A percentile compares a stretch with the other conserved stretches of the same genome.
Conservation (phyloP, 257 asterid genomes). For the Primulina huaijiensis region DNA sequence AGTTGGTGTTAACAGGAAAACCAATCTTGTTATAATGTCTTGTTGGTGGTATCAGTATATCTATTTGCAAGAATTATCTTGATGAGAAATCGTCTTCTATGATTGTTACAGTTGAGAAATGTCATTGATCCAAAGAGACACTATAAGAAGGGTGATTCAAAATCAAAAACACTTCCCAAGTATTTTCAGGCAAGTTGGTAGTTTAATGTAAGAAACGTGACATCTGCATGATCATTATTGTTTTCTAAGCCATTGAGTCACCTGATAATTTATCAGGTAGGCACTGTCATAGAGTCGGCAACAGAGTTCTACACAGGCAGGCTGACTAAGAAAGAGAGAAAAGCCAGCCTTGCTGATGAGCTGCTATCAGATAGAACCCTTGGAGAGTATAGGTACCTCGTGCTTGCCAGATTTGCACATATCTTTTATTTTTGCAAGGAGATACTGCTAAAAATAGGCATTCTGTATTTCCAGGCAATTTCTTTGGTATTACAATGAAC, state of each 20-base stretch:
- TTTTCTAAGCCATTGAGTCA: slow-evolving; percentile 1
- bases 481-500: slow-evolving; percentile 1
- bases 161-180: slow-evolving; percentile 73
- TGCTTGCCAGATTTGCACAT: neutral
- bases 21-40: slow-evolving; percentile 4
- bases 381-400: slow-evolving; percentile 53
- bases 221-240: neutral
- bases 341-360: slow-evolving; percentile 82
- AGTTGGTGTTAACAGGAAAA: neutral
- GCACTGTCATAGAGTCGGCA: slow-evolving; percentile 80
- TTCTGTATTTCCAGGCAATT: neutral
- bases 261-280: slow-evolving; percentile 55
- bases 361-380: slow-evolving; percentile 59
- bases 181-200: slow-evolving; percentile 72
- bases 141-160: slow-evolving; percentile 73
- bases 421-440: neutral
- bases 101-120: slow-evolving; percentile 56
- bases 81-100: slow-evolving; percentile 12
- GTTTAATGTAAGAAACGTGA: slow-evolving; percentile 7
- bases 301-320: slow-evolving; percentile 68
- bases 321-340: slow-evolving; percentile 91
- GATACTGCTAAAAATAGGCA: slow-evolving; percentile 2
- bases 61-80: slow-evolving; percentile 13
- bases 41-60: neutral
- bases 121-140: slow-evolving; percentile 83